Evolutionary conservation across 2,329 filamentous ascomycete genomes (phyloP).

Genomic region (Diaporthe sp.): DNA sequence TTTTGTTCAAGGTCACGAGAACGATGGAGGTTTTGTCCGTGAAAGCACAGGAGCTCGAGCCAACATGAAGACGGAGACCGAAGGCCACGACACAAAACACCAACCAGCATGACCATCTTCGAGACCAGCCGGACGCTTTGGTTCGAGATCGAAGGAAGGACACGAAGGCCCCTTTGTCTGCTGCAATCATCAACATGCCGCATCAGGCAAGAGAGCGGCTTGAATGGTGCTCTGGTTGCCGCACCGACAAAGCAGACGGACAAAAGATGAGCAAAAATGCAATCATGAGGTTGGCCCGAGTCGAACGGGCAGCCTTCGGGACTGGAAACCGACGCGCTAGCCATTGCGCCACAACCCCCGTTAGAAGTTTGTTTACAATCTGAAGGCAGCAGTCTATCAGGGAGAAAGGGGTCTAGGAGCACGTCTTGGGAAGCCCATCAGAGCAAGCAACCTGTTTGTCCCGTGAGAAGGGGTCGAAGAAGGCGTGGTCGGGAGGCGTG

Average conservation of each 20-base stretch:
- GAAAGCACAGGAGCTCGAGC: background rate
- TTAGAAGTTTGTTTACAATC: too few species aligned
- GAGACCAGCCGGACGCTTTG: too few species aligned
- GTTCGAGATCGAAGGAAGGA: background rate
- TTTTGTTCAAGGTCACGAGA: background rate
- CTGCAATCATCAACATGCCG: background rate
- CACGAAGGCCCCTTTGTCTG: background rate
- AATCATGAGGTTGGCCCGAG: constrained; percentile 1
- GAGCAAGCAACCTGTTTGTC: background rate
- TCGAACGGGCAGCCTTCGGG: constrained; percentile 12
- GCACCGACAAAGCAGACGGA: background rate
- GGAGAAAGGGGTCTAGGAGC: background rate
- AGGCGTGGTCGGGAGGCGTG: too few species aligned
- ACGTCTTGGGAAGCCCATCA: background rate
- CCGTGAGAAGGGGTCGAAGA: background rate
- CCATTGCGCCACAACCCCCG: background rate
- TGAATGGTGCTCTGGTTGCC: background rate
- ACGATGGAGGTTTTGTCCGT: background rate
- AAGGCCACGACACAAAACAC: background rate
- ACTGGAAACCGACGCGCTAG: constrained; percentile 23
- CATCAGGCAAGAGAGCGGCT: background rate
- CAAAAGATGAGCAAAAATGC: background rate
- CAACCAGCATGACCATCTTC: background rate
- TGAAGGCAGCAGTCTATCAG: background rate
- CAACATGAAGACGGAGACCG: background rate